Base-by-base conservation (phyloP, 108 stramenopile species). In the Cyclostephanos tholiformis region DNA sequence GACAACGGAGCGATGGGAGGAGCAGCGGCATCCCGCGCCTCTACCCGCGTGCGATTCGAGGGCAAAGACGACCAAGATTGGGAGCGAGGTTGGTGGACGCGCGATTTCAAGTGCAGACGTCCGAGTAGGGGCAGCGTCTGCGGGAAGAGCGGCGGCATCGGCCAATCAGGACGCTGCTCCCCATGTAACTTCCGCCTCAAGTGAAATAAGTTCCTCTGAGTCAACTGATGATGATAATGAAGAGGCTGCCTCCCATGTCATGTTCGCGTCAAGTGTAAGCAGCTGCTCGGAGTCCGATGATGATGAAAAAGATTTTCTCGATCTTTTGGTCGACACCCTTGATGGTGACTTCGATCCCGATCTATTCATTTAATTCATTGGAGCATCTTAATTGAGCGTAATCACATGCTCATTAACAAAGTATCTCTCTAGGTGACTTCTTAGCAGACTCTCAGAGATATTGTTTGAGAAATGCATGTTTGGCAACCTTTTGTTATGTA, bases 321-420 rank as follows among this genome's bases (percentile, higher is more conserved):
- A 80, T 55, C 53, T 80, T 14, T 68, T 80, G 71, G 79, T 62
- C 1, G 71, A 80, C 48, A 69, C 67, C 2, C 39, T 80, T 8
- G 79, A 73, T 57, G 71, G 14, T 1, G 79, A 80, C n/a, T 80
- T 80, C 38, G 72, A 80, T 39, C 67, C 51, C 6, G 46, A 64
- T 0, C 46, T 77, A 22, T 17, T 77, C 20, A 17, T 65, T 46
- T 61, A 41, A 61, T 22, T 30, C 23, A 32, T 2, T 32, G 32
- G 32, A 32, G 32, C 4, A 32, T 32, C 4, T 32, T 32, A n/a
- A n/a, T n/a, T n/a, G n/a, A n/a, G n/a, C n/a, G n/a, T n/a, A n/a
- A n/a, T n/a, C n/a, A n/a, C n/a, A n/a, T n/a, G n/a, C n/a, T n/a
- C n/a, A n/a, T n/a, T n/a, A n/a, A n/a, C n/a, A n/a, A n/a, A n/a